These are phyloP conservation scores for Pneumocystis wakefieldiae DNA, from an alignment of 1,139 yeast species.

Conservation along the genomic window DNA sequence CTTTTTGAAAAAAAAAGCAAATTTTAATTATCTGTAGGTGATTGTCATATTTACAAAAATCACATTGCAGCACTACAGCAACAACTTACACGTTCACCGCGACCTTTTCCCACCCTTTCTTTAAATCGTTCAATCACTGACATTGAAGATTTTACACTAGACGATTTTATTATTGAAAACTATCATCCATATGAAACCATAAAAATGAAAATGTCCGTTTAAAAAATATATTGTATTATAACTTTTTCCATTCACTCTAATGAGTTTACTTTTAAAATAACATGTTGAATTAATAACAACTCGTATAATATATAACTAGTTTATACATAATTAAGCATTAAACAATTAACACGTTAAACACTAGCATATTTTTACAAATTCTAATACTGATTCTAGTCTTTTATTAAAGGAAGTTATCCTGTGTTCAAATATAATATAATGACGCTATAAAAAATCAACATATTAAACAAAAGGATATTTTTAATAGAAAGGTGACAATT, in stretches of 20 bases:
- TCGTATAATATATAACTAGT: too few species aligned
- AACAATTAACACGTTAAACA: too few species aligned
- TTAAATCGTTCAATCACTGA: slow-evolving; percentile 46
- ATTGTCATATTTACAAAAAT: slow-evolving; percentile 84
- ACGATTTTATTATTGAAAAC: slow-evolving; percentile 66
- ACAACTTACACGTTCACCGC: slow-evolving; percentile 63
- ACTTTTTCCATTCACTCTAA: background rate
- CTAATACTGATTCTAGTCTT: too few species aligned
- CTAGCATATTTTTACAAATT: too few species aligned
- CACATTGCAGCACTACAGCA: slow-evolving; percentile 80
- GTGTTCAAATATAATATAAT: too few species aligned
- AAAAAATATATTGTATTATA: slow-evolving; percentile 5
- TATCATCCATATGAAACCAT: slow-evolving; percentile 74
- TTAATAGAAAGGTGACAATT: too few species aligned
- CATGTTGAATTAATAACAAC: too few species aligned
- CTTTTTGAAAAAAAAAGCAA: background rate
- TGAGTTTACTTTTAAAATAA: background rate
- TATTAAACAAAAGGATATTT: too few species aligned
- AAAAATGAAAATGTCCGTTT: slow-evolving; percentile 70
- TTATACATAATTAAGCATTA: too few species aligned
- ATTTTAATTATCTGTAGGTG: slow-evolving; percentile 22
- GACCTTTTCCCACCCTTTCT: slow-evolving; percentile 58
- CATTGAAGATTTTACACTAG: slow-evolving; percentile 77
- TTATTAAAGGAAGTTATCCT: too few species aligned
- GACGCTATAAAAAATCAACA: too few species aligned